phyloP scores from a whole-genome alignment of 192 early-diverging fungal genomes.

The Globomyces pollinis-pini region DNA sequence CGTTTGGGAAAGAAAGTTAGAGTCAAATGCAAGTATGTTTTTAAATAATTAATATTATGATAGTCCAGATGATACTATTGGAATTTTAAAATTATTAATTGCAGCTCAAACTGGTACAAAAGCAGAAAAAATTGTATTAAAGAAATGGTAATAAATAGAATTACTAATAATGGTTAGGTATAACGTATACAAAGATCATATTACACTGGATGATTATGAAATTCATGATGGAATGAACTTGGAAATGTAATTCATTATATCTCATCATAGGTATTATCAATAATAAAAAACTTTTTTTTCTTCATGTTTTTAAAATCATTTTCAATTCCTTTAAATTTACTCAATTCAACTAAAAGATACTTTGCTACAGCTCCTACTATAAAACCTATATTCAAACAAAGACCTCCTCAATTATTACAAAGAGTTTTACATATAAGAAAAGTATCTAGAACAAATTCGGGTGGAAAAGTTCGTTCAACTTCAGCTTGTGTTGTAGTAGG shows the following conservation, averaged over 20 bases:
- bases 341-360: not conserved
- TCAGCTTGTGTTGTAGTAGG: conserved; percentile 94
- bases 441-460: conserved; percentile 34
- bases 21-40: conserved; percentile 70
- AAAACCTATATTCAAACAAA: too few species aligned
- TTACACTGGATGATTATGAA: conserved; percentile 83
- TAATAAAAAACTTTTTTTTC: conserved; percentile 27
- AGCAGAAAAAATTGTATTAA: conserved; percentile 78
- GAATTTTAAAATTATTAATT: conserved; percentile 77
- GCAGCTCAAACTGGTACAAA: conserved; percentile 87
- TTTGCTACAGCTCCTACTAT: too few species aligned
- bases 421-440: conserved; percentile 39
- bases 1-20: conserved; percentile 84
- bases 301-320: not conserved
- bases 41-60: too few species aligned
- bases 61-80: conserved; percentile 72
- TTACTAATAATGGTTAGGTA: too few species aligned
- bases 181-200: conserved; percentile 77
- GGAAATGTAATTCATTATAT: too few species aligned
- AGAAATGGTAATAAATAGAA: too few species aligned
- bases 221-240: conserved; percentile 84
- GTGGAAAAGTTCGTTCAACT: conserved; percentile 58
- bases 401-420: conserved; percentile 9
- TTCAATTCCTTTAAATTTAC: not conserved
- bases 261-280: too few species aligned